Percentiles rank a stretch among this genome's conserved stretches.
These are phyloP conservation scores for Ochetophila trinervis DNA, from an alignment of 306 rosid genomes.

Conservation along the genomic window DNA sequence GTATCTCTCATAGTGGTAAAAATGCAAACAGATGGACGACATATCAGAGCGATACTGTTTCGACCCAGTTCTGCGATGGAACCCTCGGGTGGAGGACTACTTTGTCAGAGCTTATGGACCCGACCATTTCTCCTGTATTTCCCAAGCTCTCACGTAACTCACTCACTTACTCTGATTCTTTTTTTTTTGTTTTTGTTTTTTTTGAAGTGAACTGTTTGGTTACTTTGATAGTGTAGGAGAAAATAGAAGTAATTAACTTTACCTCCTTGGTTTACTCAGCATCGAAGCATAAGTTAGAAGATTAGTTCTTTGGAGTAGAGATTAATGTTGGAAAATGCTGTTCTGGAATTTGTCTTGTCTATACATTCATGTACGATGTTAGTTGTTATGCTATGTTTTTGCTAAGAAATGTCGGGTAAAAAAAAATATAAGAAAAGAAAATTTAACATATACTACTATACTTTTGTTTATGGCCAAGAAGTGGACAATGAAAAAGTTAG, in stretches of 20 bases:
- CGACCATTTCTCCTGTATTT: constrained; percentile 64
- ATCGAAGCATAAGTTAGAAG: not conserved
- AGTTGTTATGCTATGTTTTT: too few relatives aligned
- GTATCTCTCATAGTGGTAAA: not conserved
- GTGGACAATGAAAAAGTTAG: too few relatives aligned
- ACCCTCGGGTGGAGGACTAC: constrained; percentile 57
- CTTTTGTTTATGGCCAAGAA: too few relatives aligned
- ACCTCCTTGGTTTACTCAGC: not conserved
- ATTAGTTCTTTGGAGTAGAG: not conserved
- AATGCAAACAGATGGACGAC: constrained; percentile 41
- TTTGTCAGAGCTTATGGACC: constrained; percentile 72
- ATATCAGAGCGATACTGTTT: constrained; percentile 48
- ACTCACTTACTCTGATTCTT: not conserved
- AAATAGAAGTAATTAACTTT: too few relatives aligned
- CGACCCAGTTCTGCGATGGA: constrained; percentile 66
- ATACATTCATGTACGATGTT: too few relatives aligned
- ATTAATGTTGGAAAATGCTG: not conserved
- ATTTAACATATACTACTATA: too few relatives aligned
- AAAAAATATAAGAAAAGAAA: too few relatives aligned
- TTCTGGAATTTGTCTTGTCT: not conserved
- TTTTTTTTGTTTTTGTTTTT: not conserved
- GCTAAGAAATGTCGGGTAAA: too few relatives aligned
- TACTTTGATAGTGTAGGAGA: not conserved
- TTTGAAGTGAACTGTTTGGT: not conserved
- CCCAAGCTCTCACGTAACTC: constrained; percentile 66